Evolutionary conservation across 225 moss, liverwort and hornwort species (phyloP).

Genomic region (Sphagnum tenellum): DNA sequence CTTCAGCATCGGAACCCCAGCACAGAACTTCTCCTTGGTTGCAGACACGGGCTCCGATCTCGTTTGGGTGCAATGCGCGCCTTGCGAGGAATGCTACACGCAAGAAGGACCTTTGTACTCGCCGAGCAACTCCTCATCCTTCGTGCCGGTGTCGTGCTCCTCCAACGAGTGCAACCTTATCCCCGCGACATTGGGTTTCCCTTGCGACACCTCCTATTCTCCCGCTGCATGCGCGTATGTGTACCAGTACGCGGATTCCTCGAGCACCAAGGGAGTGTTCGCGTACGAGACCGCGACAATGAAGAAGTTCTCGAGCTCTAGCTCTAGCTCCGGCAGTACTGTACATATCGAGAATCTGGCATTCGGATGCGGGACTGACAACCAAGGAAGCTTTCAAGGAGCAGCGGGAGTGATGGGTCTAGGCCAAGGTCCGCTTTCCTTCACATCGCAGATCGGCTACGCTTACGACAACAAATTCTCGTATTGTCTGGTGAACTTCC

Average conservation of each 20-base stretch:
- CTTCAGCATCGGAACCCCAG: constrained; percentile 2
- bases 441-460: constrained; percentile 41
- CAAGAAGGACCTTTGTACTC: constrained; percentile 1
- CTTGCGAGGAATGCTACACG: no score
- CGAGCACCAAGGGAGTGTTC: constrained; percentile 44
- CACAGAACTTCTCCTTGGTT: no score
- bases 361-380: constrained; percentile 52
- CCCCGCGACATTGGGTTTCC: constrained; percentile 7
- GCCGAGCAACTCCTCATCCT: neutral
- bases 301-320: constrained; percentile 5
- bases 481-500: constrained; percentile 50
- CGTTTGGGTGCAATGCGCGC: no score
- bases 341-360: constrained; percentile 27
- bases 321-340: neutral
- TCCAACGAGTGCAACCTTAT: neutral
- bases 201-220: constrained; percentile 10
- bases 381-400: constrained; percentile 40
- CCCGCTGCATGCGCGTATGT: constrained; percentile 35
- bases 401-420: constrained; percentile 57
- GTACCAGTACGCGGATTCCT: constrained; percentile 54
- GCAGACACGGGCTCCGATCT: no score
- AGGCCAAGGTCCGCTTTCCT: constrained; percentile 51
- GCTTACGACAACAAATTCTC: constrained; percentile 47
- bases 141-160: neutral
- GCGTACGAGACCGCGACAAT: constrained; percentile 34